phyloP scores from a whole-genome alignment of 1,284 basidiomycete genomes.

The Tylopilus sp. region DNA sequence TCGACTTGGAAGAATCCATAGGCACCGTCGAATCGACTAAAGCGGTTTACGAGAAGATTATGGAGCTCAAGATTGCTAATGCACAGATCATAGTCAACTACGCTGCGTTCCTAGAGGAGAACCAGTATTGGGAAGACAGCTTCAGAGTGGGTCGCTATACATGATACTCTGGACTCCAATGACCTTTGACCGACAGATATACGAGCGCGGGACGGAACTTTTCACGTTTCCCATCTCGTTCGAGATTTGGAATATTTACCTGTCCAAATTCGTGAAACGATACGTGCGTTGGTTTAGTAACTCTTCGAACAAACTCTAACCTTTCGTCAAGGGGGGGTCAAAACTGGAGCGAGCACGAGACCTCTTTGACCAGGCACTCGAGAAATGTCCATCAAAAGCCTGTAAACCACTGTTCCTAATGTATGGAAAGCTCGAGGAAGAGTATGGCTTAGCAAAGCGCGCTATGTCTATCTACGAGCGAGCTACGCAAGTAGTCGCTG shows the following conservation, averaged over 20 bases:
- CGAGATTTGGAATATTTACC: constrained; percentile 99
- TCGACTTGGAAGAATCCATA: constrained; percentile 95
- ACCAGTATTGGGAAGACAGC: constrained; percentile 97
- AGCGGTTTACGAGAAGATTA: constrained; percentile 92
- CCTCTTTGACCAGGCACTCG: constrained; percentile 95
- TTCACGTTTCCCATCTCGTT: constrained; percentile 99
- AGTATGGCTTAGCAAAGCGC: constrained; percentile 90
- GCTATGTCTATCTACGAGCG: constrained; percentile 97
- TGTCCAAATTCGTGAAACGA: constrained; percentile 95
- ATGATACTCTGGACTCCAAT: not conserved
- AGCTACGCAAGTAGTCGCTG: constrained; percentile 80
- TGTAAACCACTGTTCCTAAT: constrained; percentile 95
- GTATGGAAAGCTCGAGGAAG: constrained; percentile 95
- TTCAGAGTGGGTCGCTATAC: constrained; percentile 77
- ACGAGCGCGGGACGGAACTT: constrained; percentile 94
- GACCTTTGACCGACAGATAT: constrained; percentile 53
- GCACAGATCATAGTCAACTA: constrained; percentile 98
- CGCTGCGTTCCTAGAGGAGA: constrained; percentile 94
- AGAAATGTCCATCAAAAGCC: constrained; percentile 92
- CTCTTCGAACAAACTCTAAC: constrained; percentile 5
- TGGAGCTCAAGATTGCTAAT: constrained; percentile 98
- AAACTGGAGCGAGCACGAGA: constrained; percentile 96
- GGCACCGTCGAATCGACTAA: constrained; percentile 92
- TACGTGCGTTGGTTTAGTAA: constrained; percentile 59
- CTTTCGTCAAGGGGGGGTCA: constrained; percentile 67